These are phyloP conservation scores for Tylopilus subfusipes DNA, from an alignment of 768 basidiomycete species.

Conservation along the genomic window DNA sequence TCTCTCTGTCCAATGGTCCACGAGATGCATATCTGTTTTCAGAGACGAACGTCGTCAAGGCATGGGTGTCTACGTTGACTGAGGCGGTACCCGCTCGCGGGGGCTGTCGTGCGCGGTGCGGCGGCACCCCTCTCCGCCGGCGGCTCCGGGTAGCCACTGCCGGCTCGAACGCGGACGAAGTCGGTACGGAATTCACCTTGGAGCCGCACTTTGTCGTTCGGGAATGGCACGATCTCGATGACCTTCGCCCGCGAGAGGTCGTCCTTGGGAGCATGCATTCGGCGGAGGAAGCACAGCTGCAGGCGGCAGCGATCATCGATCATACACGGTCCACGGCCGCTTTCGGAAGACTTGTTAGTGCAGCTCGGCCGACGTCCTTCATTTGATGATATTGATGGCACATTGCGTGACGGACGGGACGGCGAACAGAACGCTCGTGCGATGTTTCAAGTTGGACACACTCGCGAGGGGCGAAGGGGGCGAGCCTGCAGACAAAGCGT, in stretches of 20 bases:
- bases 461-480: conserved; percentile 21
- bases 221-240: conserved; percentile 34
- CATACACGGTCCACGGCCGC: conserved; percentile 33
- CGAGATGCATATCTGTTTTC: conserved; percentile 26
- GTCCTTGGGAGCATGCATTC: conserved; percentile 32
- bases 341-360: conserved; percentile 43
- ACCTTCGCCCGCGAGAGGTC: conserved; percentile 37
- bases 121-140: neutral
- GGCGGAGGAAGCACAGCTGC: conserved; percentile 31
- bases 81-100: conserved; percentile 46
- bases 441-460: conserved; percentile 44
- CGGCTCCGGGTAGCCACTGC: neutral
- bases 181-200: neutral
- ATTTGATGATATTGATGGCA: conserved; percentile 42
- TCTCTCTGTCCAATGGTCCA: conserved; percentile 26
- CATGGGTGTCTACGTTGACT: conserved; percentile 50
- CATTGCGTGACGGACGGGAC: conserved; percentile 52
- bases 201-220: conserved; percentile 40
- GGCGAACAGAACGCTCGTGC: conserved; percentile 39
- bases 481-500: neutral
- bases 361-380: conserved; percentile 36
- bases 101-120: conserved; percentile 32
- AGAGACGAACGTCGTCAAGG: conserved; percentile 34
- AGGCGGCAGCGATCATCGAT: conserved; percentile 30
- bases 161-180: no score